Conservation (phyloP, 2,329 filamentous ascomycete species). For the Ramichloridium luteum region DNA sequence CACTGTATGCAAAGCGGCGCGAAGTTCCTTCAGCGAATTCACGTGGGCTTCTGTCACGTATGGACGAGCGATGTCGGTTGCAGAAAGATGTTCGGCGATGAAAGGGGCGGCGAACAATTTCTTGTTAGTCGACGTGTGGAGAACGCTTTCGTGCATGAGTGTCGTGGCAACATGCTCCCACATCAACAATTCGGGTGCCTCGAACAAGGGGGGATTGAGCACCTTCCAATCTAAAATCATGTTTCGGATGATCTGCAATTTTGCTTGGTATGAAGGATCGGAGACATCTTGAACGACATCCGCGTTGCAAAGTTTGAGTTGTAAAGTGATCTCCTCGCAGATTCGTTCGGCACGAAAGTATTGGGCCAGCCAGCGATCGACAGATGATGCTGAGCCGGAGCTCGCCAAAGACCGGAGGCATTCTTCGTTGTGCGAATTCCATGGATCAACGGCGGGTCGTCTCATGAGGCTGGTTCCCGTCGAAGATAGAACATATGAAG, state of each 20-base stretch:
- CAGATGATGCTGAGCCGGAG: constrained; percentile 5
- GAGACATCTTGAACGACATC: constrained; percentile 11
- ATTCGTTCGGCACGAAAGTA: constrained; percentile 16
- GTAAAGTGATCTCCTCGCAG: constrained; percentile 13
- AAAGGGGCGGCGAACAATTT: constrained; percentile 20
- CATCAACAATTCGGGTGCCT: constrained; percentile 11
- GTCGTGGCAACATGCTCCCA: constrained; percentile 18
- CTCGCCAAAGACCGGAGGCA: constrained; percentile 14
- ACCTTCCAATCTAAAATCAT: constrained; percentile 17
- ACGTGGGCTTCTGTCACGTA: constrained; percentile 15
- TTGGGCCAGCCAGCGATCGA: constrained; percentile 16
- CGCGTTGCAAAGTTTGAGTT: constrained; percentile 11
- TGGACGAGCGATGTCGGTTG: constrained; percentile 19
- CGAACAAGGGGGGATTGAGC: constrained; percentile 11
- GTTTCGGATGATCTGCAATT: constrained; percentile 13
- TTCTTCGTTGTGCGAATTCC: constrained; percentile 15
- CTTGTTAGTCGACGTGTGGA: constrained; percentile 22
- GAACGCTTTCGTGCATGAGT: constrained; percentile 19
- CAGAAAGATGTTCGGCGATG: constrained; percentile 17
- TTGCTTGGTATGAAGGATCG: constrained; percentile 11
- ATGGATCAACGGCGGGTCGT: constrained; percentile 4
- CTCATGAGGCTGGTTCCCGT: constrained; percentile 11
- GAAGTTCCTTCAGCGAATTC: constrained; percentile 14
- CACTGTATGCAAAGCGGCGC: constrained; percentile 13
- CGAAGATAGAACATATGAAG: constrained; percentile 9